Evolutionary conservation across 2,329 filamentous ascomycete species (phyloP).

Genomic region (Epichloe typhina): DNA sequence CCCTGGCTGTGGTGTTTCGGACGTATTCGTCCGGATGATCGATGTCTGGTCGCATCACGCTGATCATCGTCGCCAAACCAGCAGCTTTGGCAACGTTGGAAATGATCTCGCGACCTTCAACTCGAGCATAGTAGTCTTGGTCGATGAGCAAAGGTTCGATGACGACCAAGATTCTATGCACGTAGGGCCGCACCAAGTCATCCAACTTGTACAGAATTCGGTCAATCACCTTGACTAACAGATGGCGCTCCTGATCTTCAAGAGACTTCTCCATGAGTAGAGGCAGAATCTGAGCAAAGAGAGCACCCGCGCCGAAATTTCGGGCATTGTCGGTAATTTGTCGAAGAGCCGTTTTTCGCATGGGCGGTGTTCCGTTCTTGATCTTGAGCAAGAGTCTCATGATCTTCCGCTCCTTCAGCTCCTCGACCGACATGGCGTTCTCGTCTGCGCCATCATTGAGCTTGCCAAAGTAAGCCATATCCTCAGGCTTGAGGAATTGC

Average conservation of each 20-base stretch:
- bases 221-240: constrained; percentile 98
- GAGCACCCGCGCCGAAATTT: constrained; percentile 81
- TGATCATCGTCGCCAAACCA: constrained; percentile 96
- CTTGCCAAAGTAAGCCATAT: constrained; percentile 98
- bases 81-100: constrained; percentile 95
- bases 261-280: constrained; percentile 96
- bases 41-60: constrained; percentile 96
- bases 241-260: constrained; percentile 94
- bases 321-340: constrained; percentile 96
- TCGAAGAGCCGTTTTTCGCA: constrained; percentile 94
- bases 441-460: constrained; percentile 90
- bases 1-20: constrained; percentile 89
- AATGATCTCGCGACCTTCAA: constrained; percentile 97
- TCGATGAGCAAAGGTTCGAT: constrained; percentile 99
- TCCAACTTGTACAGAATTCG: constrained; percentile 97
- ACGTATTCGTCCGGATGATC: constrained; percentile 98
- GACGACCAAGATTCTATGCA: constrained; percentile 96
- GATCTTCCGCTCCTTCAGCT: constrained; percentile 95
- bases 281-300: constrained; percentile 96
- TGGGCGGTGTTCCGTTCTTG: constrained; percentile 97
- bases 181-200: constrained; percentile 87
- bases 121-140: constrained; percentile 97
- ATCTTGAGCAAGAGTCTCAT: constrained; percentile 95
- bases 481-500: constrained; percentile 96
- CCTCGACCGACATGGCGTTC: constrained; percentile 81